These are phyloP conservation scores for Boletus rubescentipes DNA, from an alignment of 768 basidiomycete genomes.

Conservation along the genomic window DNA sequence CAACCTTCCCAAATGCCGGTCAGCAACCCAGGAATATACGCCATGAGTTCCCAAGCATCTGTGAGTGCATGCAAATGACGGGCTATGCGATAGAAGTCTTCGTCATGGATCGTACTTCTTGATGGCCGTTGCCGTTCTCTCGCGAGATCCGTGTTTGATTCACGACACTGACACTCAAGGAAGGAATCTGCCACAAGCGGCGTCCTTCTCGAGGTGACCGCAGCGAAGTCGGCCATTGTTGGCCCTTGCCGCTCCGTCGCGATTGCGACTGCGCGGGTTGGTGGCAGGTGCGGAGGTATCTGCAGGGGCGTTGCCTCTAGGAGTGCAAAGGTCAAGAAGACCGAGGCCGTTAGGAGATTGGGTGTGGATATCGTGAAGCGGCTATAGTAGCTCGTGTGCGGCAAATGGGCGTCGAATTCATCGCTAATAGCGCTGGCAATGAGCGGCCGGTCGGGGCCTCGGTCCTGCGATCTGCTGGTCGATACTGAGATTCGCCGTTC, in stretches of 20 bases:
- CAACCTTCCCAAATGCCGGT: slow-evolving; percentile 62
- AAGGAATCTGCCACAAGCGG: slow-evolving; percentile 50
- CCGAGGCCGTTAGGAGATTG: slow-evolving; percentile 43
- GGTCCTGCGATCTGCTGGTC: slow-evolving; percentile 23
- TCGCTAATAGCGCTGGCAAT: slow-evolving; percentile 7
- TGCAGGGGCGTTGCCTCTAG: slow-evolving; percentile 45
- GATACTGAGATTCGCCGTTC: slow-evolving; percentile 17
- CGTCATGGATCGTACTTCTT: slow-evolving; percentile 35
- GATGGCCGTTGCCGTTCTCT: slow-evolving; percentile 33
- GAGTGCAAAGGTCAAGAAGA: slow-evolving; percentile 53
- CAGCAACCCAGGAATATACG: slow-evolving; percentile 45
- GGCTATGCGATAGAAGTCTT: slow-evolving; percentile 39
- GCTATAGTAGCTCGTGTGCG: slow-evolving; percentile 20
- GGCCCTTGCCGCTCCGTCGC: slow-evolving; percentile 48
- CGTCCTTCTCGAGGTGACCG: slow-evolving; percentile 42
- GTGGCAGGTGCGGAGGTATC: slow-evolving; percentile 51
- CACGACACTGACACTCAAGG: slow-evolving; percentile 24
- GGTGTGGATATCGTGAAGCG: slow-evolving; percentile 31
- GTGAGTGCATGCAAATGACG: slow-evolving; percentile 11
- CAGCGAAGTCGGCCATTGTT: slow-evolving; percentile 51
- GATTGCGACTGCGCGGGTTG: slow-evolving; percentile 45
- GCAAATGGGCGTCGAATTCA: slow-evolving; percentile 7
- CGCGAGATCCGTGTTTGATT: slow-evolving; percentile 32
- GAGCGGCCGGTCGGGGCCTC: slow-evolving; percentile 13
- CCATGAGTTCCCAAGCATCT: slow-evolving; percentile 27